These are phyloP conservation scores for Populus deltoides DNA, from an alignment of 345 rosid species.

Conservation along the genomic window DNA sequence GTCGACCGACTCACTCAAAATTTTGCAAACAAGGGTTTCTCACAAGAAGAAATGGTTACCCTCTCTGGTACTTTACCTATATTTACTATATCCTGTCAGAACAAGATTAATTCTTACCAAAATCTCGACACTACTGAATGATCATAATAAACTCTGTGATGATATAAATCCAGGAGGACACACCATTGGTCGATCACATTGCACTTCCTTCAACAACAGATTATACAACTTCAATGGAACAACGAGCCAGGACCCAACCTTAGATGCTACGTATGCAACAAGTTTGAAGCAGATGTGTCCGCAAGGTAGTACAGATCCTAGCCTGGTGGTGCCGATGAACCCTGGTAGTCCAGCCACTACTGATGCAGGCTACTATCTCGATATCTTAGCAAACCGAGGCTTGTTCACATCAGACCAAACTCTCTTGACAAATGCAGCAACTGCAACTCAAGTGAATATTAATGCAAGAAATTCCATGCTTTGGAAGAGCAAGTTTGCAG, in stretches of 20 bases:
- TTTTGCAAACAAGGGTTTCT: slow-evolving; percentile 20
- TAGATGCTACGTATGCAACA: not conserved
- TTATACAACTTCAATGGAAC: slow-evolving; percentile 21
- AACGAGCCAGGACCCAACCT: slow-evolving; percentile 9
- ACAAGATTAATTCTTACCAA: not conserved
- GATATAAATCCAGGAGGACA: slow-evolving; percentile 17
- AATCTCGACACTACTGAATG: not conserved
- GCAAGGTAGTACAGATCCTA: slow-evolving; percentile 2
- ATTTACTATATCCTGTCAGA: not conserved
- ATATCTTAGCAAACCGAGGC: slow-evolving; percentile 14
- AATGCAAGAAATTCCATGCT: slow-evolving; percentile 6
- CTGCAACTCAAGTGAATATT: slow-evolving; percentile 12
- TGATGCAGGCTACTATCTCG: slow-evolving; percentile 17
- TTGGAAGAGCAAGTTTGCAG: slow-evolving; percentile 22
- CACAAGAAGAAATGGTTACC: slow-evolving; percentile 23
- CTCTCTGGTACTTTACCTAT: slow-evolving; percentile 5
- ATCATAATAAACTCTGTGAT: too few relatives aligned
- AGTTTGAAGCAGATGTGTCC: slow-evolving; percentile 24
- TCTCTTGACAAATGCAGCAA: slow-evolving; percentile 14
- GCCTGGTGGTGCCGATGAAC: slow-evolving; percentile 24
- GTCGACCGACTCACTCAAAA: slow-evolving; percentile 11
- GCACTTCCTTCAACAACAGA: slow-evolving; percentile 21
- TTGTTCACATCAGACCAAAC: slow-evolving; percentile 25
- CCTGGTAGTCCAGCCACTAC: slow-evolving; percentile 11
- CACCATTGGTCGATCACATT: slow-evolving; percentile 23